These are phyloP conservation scores for Ganoderma boninense DNA, from an alignment of 1,284 basidiomycete species.

Conservation along the genomic window DNA sequence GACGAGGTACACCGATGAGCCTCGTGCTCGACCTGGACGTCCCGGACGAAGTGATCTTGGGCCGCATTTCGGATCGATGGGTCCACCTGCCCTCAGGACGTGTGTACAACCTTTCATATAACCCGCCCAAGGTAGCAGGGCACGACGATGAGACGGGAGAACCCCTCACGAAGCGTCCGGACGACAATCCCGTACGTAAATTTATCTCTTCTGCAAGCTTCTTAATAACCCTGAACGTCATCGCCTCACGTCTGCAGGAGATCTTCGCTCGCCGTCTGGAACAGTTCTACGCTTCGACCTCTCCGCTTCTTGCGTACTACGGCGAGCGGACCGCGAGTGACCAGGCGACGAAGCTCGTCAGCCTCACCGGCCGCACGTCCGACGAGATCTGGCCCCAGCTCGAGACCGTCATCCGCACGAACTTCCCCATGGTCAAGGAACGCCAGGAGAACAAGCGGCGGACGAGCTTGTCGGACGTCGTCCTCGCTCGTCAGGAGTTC, in stretches of 20 bases:
- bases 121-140: constrained; percentile 88
- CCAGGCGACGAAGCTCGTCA: constrained; percentile 61
- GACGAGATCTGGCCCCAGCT: constrained; percentile 95
- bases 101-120: constrained; percentile 93
- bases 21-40: constrained; percentile 94
- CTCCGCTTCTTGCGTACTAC: constrained; percentile 88
- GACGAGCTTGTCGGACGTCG: constrained; percentile 60
- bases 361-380: constrained; percentile 83
- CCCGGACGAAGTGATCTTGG: constrained; percentile 88
- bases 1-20: constrained; percentile 71
- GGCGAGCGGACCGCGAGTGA: constrained; percentile 39
- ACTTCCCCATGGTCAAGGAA: constrained; percentile 66
- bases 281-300: constrained; percentile 89
- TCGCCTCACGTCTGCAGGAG: constrained; percentile 60
- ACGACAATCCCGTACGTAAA: constrained; percentile 89
- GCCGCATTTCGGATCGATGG: constrained; percentile 93
- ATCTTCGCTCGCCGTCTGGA: constrained; percentile 83
- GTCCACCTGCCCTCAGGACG: constrained; percentile 93
- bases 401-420: constrained; percentile 63
- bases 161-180: constrained; percentile 86
- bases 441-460: constrained; percentile 54
- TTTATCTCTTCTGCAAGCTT: background rate
- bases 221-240: constrained; percentile 5
- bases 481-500: constrained; percentile 37
- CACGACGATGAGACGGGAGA: constrained; percentile 95